Evolutionary conservation across 2,329 filamentous ascomycete genomes (phyloP).

Genomic region (Alternaria sp.): DNA sequence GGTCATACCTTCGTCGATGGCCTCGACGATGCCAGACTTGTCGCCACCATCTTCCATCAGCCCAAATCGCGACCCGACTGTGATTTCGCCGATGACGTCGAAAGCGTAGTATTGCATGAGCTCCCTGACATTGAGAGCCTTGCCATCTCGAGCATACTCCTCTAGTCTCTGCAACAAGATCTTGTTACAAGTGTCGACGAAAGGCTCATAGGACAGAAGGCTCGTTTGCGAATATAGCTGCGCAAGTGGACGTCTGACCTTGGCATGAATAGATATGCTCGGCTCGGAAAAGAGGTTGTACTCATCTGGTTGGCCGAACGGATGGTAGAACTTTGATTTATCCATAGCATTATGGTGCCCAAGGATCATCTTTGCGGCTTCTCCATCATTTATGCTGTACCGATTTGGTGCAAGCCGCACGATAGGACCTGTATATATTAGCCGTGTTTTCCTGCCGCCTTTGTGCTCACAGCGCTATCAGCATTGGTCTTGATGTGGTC

Average conservation of each 20-base stretch:
- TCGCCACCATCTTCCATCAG: not conserved
- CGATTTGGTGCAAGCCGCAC: not conserved
- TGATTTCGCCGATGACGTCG: not conserved
- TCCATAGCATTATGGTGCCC: not conserved
- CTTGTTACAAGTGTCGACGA: constrained; percentile 45
- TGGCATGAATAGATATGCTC: constrained; percentile 41
- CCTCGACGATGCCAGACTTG: not conserved
- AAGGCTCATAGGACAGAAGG: constrained; percentile 51
- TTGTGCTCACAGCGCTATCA: not conserved
- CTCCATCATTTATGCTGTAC: not conserved
- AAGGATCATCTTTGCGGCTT: not conserved
- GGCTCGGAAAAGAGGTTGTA: constrained; percentile 51
- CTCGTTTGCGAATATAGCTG: constrained; percentile 51
- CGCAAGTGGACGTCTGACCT: constrained; percentile 48
- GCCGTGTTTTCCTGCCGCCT: not conserved
- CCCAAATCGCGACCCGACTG: not conserved
- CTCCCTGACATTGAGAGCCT: not conserved
- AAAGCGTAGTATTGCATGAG: not conserved
- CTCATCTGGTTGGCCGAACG: constrained; percentile 19
- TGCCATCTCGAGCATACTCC: not conserved
- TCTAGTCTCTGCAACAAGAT: not conserved
- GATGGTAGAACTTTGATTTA: constrained; percentile 31
- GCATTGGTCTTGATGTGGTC: not conserved
- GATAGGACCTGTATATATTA: not conserved
- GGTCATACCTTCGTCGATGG: not conserved